Evolutionary conservation across 1,284 basidiomycete species (phyloP), one percentile per base, ranked within the genome.

Genomic region (Serendipita sp.): DNA sequence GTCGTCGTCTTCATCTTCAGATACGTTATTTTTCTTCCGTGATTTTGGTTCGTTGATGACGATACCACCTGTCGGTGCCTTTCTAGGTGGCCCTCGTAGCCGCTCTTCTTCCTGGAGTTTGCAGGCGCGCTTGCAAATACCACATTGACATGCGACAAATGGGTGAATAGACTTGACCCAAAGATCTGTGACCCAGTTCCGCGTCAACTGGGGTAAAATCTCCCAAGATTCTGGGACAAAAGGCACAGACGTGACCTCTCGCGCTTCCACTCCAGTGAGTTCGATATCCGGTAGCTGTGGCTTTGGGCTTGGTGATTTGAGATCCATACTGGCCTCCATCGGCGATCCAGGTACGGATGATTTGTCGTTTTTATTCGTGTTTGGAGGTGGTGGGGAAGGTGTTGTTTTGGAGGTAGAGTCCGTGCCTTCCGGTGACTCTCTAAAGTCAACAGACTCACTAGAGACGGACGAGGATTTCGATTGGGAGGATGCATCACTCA

Each of bases 91-190:
- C 1, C 53, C 53, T 26, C 53, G 53, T 58, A 58, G n/a, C 22
- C 53, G 53, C 34, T 58, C 53, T 26, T 58, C 53, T 32, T 58
- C 53, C 32, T 58, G 53, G 4, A 58, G 6, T 32, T 58, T 22
- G 32, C 53, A 58, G 4, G 53, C 53, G 32, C 53, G 53, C 53
- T 58, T 58, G 53, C 53, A 58, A n/a, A 58, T 58, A 10, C 53
- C 34, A 32, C 53, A 58, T 34, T 58, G 53, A 58, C 53, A 58
- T 8, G 53, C 34, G 5, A 58, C 53, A 34, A 58, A 35, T 4
- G 53, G 53, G 3, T 58, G 53, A n/a, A 58, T 58, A 4, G 53
- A 58, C 53, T 58, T 58, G 26, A 35, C 10, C 53, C 53, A 58
- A 10, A 58, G 34, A 34, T 30, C 32, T 4, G 29, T 10, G 10